Percentiles rank a stretch among this genome's conserved stretches.
Evolutionary conservation across 73 alveolate genomes (phyloP).

Genomic region (Paramecium sonneborni): DNA sequence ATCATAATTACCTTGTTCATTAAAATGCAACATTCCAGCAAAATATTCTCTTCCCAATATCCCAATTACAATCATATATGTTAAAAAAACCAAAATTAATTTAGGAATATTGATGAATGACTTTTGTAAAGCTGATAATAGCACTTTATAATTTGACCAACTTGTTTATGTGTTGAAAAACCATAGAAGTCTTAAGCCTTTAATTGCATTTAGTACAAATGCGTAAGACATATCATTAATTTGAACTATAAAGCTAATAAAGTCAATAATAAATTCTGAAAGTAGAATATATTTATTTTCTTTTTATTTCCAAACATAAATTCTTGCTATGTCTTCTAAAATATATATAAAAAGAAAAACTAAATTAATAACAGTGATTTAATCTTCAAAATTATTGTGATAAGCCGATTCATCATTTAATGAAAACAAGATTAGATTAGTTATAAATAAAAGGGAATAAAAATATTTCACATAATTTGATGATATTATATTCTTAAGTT

Average conservation of each 20-base stretch:
- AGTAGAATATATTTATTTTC: not conserved
- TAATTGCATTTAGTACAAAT: not conserved
- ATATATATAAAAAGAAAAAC: not conserved
- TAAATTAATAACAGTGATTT: not conserved
- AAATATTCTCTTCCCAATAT: not conserved
- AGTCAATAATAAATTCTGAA: not conserved
- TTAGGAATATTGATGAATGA: not conserved
- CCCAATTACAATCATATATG: not conserved
- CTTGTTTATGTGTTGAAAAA: not conserved
- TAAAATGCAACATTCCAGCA: not conserved
- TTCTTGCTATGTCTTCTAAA: not conserved
- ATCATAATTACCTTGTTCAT: not conserved
- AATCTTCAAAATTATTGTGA: not conserved
- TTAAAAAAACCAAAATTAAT: not conserved
- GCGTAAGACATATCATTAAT: not conserved
- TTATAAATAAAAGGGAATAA: not conserved
- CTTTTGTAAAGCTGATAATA: not conserved
- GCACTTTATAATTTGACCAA: slow-evolving; percentile 24
- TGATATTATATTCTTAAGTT: not conserved
- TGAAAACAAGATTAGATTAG: not conserved
- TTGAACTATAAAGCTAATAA: not conserved
- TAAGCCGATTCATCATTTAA: not conserved
- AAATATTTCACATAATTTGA: not conserved
- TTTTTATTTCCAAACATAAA: not conserved
- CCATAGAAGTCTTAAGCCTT: slow-evolving; percentile 4